These are phyloP conservation scores for Sonneratia caseolaris DNA, from an alignment of 345 rosid genomes.

Conservation along the genomic window DNA sequence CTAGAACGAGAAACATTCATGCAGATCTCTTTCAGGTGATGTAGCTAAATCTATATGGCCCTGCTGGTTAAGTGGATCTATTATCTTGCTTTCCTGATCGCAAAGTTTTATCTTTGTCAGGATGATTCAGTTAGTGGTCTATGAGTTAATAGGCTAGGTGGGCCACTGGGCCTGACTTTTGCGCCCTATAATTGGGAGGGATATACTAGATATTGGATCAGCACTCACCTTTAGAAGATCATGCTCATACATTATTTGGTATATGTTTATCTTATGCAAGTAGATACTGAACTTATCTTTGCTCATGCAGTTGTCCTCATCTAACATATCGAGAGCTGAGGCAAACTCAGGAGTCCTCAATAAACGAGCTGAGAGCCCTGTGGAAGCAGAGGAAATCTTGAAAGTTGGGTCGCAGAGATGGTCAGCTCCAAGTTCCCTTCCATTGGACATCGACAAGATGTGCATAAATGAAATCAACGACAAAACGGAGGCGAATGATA, in stretches of 20 bases:
- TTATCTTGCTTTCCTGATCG: background rate
- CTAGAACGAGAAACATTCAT: conserved; percentile 60
- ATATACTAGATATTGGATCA: background rate
- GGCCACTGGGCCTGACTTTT: no score
- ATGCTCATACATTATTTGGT: background rate
- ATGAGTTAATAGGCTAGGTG: no score
- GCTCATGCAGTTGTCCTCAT: conserved; percentile 28
- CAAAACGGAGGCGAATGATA: conserved; percentile 8
- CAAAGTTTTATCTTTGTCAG: background rate
- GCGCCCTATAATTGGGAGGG: no score
- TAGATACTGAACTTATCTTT: background rate
- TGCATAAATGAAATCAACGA: background rate
- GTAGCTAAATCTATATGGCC: background rate
- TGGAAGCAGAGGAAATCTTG: conserved; percentile 20
- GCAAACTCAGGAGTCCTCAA: conserved; percentile 13
- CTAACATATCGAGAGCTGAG: conserved; percentile 20
- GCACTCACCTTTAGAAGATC: background rate
- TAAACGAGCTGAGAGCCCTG: conserved; percentile 15
- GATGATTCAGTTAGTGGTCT: background rate
- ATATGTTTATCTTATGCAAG: background rate
- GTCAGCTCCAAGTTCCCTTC: conserved; percentile 13
- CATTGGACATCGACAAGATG: conserved; percentile 13
- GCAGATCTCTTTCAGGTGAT: conserved; percentile 55
- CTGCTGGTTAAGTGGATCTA: background rate
- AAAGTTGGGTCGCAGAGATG: conserved; percentile 7